Evolutionary conservation across 1,284 basidiomycete species (phyloP), one percentile per base, ranked within the genome.

Genomic region (Trichosporon sp.): DNA sequence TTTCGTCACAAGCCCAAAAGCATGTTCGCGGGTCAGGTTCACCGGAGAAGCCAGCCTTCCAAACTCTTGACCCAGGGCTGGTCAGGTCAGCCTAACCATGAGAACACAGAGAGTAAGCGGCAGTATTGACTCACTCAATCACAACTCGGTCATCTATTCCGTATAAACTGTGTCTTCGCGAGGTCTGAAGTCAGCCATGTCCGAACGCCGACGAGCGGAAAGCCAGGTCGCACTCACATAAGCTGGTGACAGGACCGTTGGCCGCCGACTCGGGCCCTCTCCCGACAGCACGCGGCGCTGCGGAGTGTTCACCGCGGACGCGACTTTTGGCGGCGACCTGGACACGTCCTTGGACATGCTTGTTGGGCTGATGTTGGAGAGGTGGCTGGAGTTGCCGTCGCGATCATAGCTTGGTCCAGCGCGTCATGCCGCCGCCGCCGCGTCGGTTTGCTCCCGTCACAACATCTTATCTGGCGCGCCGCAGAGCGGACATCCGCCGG

Each of bases 41-140:
- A 21, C 82, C 83, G 1, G 83, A 84, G 76, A 84, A 84, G 8
- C 84, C 84, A 21, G 83, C 80, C 76, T 84, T 85, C 83, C 83
- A 85, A 23, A 81, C 74, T 51, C 79, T 66, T 13, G 80, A 80
- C 1, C 84, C 84, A 3, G 83, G 83, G 56, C 82, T 83, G 63
- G 2, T 1, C 27, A 2, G 6, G 32, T 62, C 13, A 67, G 62
- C 18, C 11, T 18, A 29, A 13, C 15, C 4, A 1, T 18, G n/a
- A n/a, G n/a, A n/a, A 13, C n/a, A 63, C 31, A 12, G 21, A 1
- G n/a, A 31, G 9, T n/a, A 18, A 32, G 29, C 27, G 4, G 64
- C 4, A 8, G 32, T 27, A 32, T 15, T 2, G 23, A 53, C 80
- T 72, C 42, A 83, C 82, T 85, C 84, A 3, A 85, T 80, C 15